Evolutionary conservation across 768 basidiomycete species (phyloP), one percentile per base, ranked within the genome.

Genomic region (Leucocoprinus leucothites): DNA sequence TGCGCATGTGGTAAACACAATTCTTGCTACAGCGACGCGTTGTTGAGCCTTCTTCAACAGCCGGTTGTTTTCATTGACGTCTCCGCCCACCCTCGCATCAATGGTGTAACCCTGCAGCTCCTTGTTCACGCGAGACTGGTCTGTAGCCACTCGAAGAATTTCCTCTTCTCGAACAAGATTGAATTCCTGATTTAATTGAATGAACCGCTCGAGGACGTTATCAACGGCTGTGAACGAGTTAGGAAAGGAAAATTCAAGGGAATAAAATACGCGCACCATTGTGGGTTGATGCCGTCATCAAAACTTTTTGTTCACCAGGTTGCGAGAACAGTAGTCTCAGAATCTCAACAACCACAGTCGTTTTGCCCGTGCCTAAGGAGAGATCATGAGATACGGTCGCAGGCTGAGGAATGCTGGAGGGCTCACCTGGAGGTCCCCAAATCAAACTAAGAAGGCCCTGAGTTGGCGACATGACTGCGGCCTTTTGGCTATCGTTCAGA

Each of bases 211-310:
- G 13, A 87, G 66, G 4, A 87, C 85, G 36, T 87, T 87, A 63
- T 87, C 86, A 4, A 87, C 84, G 14, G 86, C 86, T 86, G 40
- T 19, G n/a, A 19, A 43, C 25, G 11, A 7, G n/a, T 9, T n/a
- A 26, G 22, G 9, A 57, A 42, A 21, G 31, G 18, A 36, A 40
- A 19, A 40, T 19, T 36, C 40, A 7, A 25, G 16, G 35, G 31
- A 7, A 25, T 9, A 26, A 16, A 31, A 22, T 35, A 1, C 25
- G 56, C 59, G 58, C 60, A 81, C 85, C 85, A 56, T 86, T 87
- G 60, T 86, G 84, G 0, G 85, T 86, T 0, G 86, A 87, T 0
- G 86, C 85, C 0, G 85, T 84, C 84, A 87, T 85, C 22, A 87
- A 69, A 22, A 87, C 81, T 60, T 79, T 84, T 8, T 71, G 73